These are phyloP conservation scores for Plenodomus tracheiphilus DNA, from an alignment of 2,329 filamentous ascomycete species.

Conservation along the genomic window DNA sequence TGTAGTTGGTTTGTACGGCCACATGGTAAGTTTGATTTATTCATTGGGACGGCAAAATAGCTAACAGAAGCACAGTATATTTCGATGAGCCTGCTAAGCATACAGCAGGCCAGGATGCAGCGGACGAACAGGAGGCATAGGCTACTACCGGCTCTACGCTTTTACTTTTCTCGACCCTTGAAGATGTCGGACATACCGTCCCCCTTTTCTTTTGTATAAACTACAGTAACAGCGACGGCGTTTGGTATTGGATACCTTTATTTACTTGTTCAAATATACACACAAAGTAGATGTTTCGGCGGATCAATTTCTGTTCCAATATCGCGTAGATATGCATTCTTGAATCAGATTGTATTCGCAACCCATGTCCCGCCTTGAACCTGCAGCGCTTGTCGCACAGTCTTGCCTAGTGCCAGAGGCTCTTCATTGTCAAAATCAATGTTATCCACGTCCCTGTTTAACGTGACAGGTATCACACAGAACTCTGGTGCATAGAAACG, in stretches of 20 bases:
- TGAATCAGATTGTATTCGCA: not conserved
- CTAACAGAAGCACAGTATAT: conserved; percentile 7
- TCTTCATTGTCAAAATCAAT: no score
- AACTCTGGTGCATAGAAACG: no score
- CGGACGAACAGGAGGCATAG: conserved; percentile 4
- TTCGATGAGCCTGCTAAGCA: conserved; percentile 9
- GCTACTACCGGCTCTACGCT: not conserved
- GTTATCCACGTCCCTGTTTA: no score
- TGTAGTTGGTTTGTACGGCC: conserved; percentile 73
- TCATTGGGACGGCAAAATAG: no score
- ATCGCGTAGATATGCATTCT: not conserved
- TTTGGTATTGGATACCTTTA: not conserved
- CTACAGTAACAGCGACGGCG: not conserved
- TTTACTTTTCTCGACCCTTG: not conserved
- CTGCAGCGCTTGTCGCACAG: not conserved
- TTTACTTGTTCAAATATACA: no score
- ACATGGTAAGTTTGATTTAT: conserved; percentile 62
- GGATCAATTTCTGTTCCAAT: not conserved
- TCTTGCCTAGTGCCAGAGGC: no score
- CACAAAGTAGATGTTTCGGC: not conserved
- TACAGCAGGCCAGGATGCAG: not conserved
- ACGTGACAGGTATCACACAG: no score
- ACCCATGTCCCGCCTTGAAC: not conserved
- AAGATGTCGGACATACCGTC: not conserved
- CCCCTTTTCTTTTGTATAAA: not conserved